Base-by-base conservation (phyloP, 805 yeast genomes). In the Schizosaccharomyces octosporus region DNA sequence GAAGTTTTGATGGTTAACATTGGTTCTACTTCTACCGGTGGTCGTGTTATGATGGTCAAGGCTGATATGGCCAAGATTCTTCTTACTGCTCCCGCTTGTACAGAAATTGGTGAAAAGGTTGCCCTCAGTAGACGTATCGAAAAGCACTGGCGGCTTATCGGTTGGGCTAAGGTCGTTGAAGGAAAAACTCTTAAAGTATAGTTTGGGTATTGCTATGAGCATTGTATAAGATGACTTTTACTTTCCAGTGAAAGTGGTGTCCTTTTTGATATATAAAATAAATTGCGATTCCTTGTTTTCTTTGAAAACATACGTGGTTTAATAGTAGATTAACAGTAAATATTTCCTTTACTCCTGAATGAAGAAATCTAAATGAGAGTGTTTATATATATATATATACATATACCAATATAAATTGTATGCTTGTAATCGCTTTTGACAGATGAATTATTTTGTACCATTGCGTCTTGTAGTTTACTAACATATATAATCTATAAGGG, bases 1-100 rank as follows among this genome's bases (percentile, higher is more conserved):
- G 99, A 93, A 75, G 95, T 93, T 66, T 80, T 93, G 72, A 94
- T 93, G 98, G 98, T 93, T 61, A 93, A 94, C 74, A 94, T 93
- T 69, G 99, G 99, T 65, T 93, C 98, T 32, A 93, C 97, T 60
- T 97, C 99, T 62, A 87, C 97, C 41, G 99, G 99, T 76, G 98
- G 98, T 62, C 85, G 97, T 74, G 98, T 93, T 66, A 84, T 88
- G 67, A 95, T 95, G 60, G 97, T 93, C 62, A 86, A 87, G 74
- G 97, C 97, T 64, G 99, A 93, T 80, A 87, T 94, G 96, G 98
- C 98, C 58, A 87, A 96, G 79, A 79, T 93, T 70, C 88, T 87
- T 71, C 80, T 93, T 72, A 90, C 97, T 59, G 83, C 95, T 59
- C 98, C 99, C 62, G 98, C 97, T 59, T 93, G 99, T 82, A 90